These are phyloP conservation scores for Trametes coccinea DNA, from an alignment of 768 basidiomycete genomes.

Conservation along the genomic window DNA sequence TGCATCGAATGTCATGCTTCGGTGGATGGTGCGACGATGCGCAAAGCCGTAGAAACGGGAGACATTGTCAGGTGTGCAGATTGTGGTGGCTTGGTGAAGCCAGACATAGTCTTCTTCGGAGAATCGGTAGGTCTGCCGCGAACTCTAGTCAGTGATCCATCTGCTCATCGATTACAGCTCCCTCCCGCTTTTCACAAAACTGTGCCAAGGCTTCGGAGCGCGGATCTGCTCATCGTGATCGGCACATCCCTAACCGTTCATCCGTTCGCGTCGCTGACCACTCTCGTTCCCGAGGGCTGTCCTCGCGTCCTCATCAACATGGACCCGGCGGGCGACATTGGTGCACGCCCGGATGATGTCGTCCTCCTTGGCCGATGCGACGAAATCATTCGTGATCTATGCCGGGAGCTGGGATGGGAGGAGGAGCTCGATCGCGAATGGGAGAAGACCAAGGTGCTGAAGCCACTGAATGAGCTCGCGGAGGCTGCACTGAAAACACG, in stretches of 20 bases:
- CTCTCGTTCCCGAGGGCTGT: slow-evolving; percentile 49
- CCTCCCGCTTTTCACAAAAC: slow-evolving; percentile 67
- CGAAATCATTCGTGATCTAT: slow-evolving; percentile 59
- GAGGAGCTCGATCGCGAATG: slow-evolving; percentile 30
- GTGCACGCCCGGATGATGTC: slow-evolving; percentile 56
- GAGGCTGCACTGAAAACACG: background rate
- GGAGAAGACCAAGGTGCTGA: slow-evolving; percentile 29
- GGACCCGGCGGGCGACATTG: slow-evolving; percentile 73
- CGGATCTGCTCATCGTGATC: slow-evolving; percentile 87
- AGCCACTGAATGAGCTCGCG: slow-evolving; percentile 6
- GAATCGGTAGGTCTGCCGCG: slow-evolving; percentile 55
- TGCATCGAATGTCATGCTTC: slow-evolving; percentile 72
- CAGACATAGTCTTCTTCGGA: slow-evolving; percentile 96
- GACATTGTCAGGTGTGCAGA: slow-evolving; percentile 65
- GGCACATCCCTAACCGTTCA: slow-evolving; percentile 89
- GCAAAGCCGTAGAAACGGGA: slow-evolving; percentile 56
- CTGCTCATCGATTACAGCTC: slow-evolving; percentile 47
- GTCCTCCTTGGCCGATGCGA: slow-evolving; percentile 73
- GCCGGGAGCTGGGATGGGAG: slow-evolving; percentile 72
- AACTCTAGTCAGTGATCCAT: background rate
- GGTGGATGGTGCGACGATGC: slow-evolving; percentile 71
- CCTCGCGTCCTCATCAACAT: slow-evolving; percentile 89
- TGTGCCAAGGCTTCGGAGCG: slow-evolving; percentile 52
- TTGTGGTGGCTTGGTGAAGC: slow-evolving; percentile 81
- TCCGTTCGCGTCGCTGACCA: slow-evolving; percentile 82